Conservation (phyloP, 768 basidiomycete species). For the Leccinum aurantiacum region DNA sequence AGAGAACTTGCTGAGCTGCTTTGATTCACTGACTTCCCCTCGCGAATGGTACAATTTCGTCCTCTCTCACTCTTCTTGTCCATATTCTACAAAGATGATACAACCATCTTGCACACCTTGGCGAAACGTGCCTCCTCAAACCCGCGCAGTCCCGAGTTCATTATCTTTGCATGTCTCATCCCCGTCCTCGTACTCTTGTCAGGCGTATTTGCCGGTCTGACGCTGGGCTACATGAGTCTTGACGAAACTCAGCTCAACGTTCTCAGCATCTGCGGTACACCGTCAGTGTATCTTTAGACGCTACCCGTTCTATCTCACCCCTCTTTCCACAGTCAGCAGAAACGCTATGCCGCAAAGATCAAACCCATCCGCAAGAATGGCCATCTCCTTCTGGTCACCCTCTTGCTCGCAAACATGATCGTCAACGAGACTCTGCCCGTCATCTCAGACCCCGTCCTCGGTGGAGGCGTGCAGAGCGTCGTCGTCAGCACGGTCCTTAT, state of each 20-base stretch:
- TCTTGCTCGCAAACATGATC: conserved; percentile 88
- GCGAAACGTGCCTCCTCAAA: conserved; percentile 32
- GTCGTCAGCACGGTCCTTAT: conserved; percentile 82
- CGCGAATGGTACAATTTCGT: conserved; percentile 42
- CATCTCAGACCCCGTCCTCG: conserved; percentile 76
- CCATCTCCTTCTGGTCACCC: conserved; percentile 78
- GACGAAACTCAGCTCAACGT: conserved; percentile 92
- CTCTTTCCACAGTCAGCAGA: conserved; percentile 58
- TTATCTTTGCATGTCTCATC: conserved; percentile 59
- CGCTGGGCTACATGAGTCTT: conserved; percentile 89
- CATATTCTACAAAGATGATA: conserved; percentile 26
- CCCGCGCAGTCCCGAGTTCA: conserved; percentile 30
- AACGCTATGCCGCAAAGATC: conserved; percentile 79
- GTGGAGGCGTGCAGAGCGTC: conserved; percentile 76
- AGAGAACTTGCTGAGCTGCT: too few relatives aligned
- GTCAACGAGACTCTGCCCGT: conserved; percentile 87
- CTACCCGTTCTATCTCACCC: conserved; percentile 1
- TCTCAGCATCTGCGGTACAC: conserved; percentile 78
- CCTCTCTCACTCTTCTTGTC: conserved; percentile 43
- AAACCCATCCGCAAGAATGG: conserved; percentile 84
- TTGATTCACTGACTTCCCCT: not conserved
- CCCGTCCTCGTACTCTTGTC: conserved; percentile 81
- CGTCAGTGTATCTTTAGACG: conserved; percentile 45
- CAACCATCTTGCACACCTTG: conserved; percentile 25
- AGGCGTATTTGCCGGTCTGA: conserved; percentile 88